Evolutionary conservation across 1,139 yeast genomes (phyloP), one percentile per base, ranked within the genome.

Genomic region (Geotrichum fermentans): DNA sequence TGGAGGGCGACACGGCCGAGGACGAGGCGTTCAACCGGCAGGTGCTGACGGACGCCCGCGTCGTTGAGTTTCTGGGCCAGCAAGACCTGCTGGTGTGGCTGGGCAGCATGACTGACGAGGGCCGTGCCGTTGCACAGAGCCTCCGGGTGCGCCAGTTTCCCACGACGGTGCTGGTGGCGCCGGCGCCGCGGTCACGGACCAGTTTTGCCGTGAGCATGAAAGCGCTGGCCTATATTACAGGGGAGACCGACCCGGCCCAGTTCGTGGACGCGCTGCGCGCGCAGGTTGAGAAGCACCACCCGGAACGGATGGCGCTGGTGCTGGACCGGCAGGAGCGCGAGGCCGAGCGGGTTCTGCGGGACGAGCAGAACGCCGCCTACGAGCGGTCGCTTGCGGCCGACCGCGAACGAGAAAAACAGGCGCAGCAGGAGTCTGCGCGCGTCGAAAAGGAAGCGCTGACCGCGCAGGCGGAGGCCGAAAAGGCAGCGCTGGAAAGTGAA

Each of bases 311-410:
- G 21, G 64, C 77, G 3, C 73, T 88, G 37, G 74, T 86, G 41
- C 71, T 74, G 30, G 90, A 81, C 56, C 74, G 80, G 47, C 78
- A 79, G 56, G 82, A 82, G 49, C 74, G 76, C 49, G 82, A 78
- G 47, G 67, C 76, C 55, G 74, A 79, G 43, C 78, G 90, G 52
- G 72, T 75, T 18, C 70, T 87, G 37, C 72, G 86, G 45, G 75
- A 75, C 54, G 85, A 83, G 58, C 97, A 89, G 66, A 94, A 88
- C 59, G 69, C 77, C 40, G 88, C 94, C 32, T 89, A 81, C 65
- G 80, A 83, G 61, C 74, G 75, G 34, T 81, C 95, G 0, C 69
- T 90, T 47, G 75, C 74, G 4, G 71, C 73, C 37, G 92, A 83
- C 64, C 68, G 75, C 20, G 67, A 66, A 43, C 62, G 77, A 2